Conservation (phyloP, 2,329 filamentous ascomycete genomes). For the Domatiomyces catenatus region DNA sequence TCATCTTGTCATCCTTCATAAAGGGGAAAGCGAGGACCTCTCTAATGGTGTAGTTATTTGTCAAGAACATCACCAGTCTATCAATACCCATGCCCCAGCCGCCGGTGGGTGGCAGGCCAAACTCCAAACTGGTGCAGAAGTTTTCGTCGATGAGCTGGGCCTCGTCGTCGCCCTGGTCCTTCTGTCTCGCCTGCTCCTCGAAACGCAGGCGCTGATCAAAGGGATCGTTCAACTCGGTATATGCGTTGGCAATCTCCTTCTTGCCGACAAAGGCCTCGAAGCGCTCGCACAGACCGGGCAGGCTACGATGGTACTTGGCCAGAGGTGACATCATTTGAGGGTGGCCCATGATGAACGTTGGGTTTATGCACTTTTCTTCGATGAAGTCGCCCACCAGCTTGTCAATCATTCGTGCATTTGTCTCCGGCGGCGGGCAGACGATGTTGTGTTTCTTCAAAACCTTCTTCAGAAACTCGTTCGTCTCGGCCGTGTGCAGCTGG, state of each 20-base stretch:
- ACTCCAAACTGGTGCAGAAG: constrained; percentile 81
- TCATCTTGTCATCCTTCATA: constrained; percentile 69
- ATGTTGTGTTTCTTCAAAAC: constrained; percentile 81
- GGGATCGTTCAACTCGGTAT: constrained; percentile 95
- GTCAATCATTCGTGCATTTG: constrained; percentile 92
- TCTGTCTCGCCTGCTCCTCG: constrained; percentile 90
- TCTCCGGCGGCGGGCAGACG: constrained; percentile 77
- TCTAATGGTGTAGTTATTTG: constrained; percentile 88
- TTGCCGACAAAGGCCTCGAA: constrained; percentile 96
- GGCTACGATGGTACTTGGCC: constrained; percentile 80
- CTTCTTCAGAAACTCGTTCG: constrained; percentile 70
- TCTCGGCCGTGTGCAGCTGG: constrained; percentile 77
- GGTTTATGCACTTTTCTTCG: constrained; percentile 84
- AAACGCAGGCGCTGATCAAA: constrained; percentile 85
- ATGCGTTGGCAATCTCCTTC: constrained; percentile 93
- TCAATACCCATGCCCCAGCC: constrained; percentile 96
- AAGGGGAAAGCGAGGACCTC: constrained; percentile 94
- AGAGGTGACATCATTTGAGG: constrained; percentile 82
- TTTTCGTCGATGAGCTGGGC: constrained; percentile 92
- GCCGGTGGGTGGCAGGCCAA: constrained; percentile 80
- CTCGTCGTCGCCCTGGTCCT: constrained; percentile 93
- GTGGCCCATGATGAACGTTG: constrained; percentile 81
- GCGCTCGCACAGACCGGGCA: constrained; percentile 77
- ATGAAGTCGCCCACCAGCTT: constrained; percentile 89
- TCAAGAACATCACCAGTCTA: constrained; percentile 87